Base-by-base conservation (phyloP, 108 stramenopile species). In the Cyclostephanos invisitatus region DNA sequence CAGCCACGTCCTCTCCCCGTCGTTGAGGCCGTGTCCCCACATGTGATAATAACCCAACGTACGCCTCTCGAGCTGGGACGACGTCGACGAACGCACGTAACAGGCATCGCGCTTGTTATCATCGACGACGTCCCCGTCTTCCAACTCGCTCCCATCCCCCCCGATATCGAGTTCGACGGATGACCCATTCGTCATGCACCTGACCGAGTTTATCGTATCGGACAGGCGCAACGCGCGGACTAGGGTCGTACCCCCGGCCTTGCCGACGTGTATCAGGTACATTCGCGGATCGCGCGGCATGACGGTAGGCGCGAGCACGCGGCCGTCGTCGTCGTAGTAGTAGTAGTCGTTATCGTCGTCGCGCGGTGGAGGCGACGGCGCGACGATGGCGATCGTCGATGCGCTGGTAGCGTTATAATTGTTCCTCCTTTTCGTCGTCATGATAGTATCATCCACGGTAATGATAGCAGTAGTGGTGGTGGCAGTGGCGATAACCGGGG, bases 261-360 rank as follows among this genome's bases (percentile, higher is more conserved):
- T 65, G 6, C 64, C 64, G 32, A 65, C 64, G 27, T 65, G 64
- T 5, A 65, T 65, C 6, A 65, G 50, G 32, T 65, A 65, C 5
- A 65, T 49, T 51, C 48, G 64, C 10, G 64, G 64, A 24, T 65
- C 25, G 7, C 2, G 20, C 5, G 64, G 64, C 25, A 65, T 27
- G 14, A 51, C 21, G 5, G 27, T 65, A 3, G 64, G 48, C 10
- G 58, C n/a, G n/a, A n/a, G n/a, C n/a, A n/a, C n/a, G n/a, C n/a
- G n/a, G n/a, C n/a, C n/a, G n/a, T n/a, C n/a, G n/a, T n/a, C n/a
- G n/a, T n/a, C n/a, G n/a, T n/a, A n/a, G n/a, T n/a, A n/a, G n/a
- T n/a, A n/a, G n/a, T n/a, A n/a, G n/a, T 32, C 32, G 32, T 2
- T 32, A 32, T 32, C 32, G 32, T 32, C 32, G 32, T 4, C 32